phyloP scores from a whole-genome alignment of 768 basidiomycete species.

The Inosperma sp. region DNA sequence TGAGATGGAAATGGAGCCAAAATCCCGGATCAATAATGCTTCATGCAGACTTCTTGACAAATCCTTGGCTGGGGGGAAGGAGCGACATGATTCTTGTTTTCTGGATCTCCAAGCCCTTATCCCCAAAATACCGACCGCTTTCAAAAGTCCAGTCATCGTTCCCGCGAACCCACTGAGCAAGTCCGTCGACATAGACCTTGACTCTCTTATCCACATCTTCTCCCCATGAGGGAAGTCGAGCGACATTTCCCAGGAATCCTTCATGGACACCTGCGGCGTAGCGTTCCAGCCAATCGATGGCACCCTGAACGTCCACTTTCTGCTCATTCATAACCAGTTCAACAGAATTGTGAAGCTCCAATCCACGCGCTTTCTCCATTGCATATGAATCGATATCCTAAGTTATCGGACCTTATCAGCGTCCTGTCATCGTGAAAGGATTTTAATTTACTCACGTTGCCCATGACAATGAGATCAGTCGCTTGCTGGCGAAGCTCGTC shows the following conservation, averaged over 20 bases:
- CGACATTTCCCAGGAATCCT: slow-evolving; percentile 28
- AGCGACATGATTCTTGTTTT: slow-evolving; percentile 19
- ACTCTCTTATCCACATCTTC: slow-evolving; percentile 29
- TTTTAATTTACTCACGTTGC: slow-evolving; percentile 22
- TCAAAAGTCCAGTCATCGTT: slow-evolving; percentile 44
- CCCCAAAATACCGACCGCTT: slow-evolving; percentile 31
- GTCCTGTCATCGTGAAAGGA: neutral
- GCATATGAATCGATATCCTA: slow-evolving; percentile 41
- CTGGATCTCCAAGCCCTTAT: slow-evolving; percentile 26
- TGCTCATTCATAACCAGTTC: slow-evolving; percentile 38
- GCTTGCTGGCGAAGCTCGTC: slow-evolving; percentile 41
- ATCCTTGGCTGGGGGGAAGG: slow-evolving; percentile 11
- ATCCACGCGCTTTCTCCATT: slow-evolving; percentile 37
- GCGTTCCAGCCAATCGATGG: slow-evolving; percentile 34
- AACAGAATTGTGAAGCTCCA: slow-evolving; percentile 39
- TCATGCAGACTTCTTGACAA: slow-evolving; percentile 2
- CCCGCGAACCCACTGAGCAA: slow-evolving; percentile 37
- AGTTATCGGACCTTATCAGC: neutral
- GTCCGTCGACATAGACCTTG: slow-evolving; percentile 33
- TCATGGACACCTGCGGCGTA: slow-evolving; percentile 29
- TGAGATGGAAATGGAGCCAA: too few species aligned
- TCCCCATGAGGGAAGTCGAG: slow-evolving; percentile 33
- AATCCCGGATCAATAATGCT: too few species aligned
- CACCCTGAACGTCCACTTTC: slow-evolving; percentile 29
- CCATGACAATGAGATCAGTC: slow-evolving; percentile 44